Evolutionary conservation across 2,329 filamentous ascomycete species (phyloP).

Genomic region (Metarhizium album): DNA sequence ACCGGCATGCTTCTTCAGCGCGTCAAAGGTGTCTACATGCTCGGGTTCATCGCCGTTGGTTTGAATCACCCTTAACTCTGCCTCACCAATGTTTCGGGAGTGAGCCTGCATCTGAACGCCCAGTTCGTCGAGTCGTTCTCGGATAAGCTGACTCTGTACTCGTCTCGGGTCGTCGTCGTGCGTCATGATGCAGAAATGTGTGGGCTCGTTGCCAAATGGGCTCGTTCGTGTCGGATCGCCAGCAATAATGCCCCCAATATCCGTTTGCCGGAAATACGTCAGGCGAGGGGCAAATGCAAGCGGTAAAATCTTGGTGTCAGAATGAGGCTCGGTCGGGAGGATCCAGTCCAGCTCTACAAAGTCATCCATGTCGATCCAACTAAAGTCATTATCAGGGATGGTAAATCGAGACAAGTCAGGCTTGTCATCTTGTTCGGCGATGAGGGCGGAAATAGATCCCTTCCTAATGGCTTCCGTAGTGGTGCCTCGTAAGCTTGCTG

Average conservation of each 20-base stretch:
- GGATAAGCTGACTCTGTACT: slow-evolving; percentile 79
- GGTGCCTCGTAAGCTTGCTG: slow-evolving; percentile 76
- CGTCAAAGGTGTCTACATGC: slow-evolving; percentile 48
- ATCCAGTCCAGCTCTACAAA: slow-evolving; percentile 98
- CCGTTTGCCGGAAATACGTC: slow-evolving; percentile 94
- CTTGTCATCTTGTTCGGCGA: slow-evolving; percentile 44
- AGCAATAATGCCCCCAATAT: slow-evolving; percentile 70
- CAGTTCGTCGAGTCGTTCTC: slow-evolving; percentile 67
- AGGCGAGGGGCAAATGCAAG: slow-evolving; percentile 88
- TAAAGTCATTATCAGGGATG: slow-evolving; percentile 89
- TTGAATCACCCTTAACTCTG: slow-evolving; percentile 55
- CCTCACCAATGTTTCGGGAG: slow-evolving; percentile 59
- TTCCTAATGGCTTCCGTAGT: slow-evolving; percentile 64
- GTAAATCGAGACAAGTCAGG: slow-evolving; percentile 79
- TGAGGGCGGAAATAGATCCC: slow-evolving; percentile 38
- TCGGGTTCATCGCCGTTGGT: slow-evolving; percentile 37
- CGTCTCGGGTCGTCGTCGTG: slow-evolving; percentile 77
- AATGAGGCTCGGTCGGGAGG: slow-evolving; percentile 77
- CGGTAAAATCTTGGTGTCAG: slow-evolving; percentile 87
- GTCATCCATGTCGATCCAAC: slow-evolving; percentile 99
- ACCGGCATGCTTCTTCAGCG: slow-evolving; percentile 41
- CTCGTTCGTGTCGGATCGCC: slow-evolving; percentile 77
- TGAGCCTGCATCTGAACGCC: slow-evolving; percentile 70
- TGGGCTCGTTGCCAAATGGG: slow-evolving; percentile 85
- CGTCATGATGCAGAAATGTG: slow-evolving; percentile 92